These are phyloP conservation scores for Neoscytalidium dimidiatum DNA, from an alignment of 2,329 filamentous ascomycete genomes.

Conservation along the genomic window DNA sequence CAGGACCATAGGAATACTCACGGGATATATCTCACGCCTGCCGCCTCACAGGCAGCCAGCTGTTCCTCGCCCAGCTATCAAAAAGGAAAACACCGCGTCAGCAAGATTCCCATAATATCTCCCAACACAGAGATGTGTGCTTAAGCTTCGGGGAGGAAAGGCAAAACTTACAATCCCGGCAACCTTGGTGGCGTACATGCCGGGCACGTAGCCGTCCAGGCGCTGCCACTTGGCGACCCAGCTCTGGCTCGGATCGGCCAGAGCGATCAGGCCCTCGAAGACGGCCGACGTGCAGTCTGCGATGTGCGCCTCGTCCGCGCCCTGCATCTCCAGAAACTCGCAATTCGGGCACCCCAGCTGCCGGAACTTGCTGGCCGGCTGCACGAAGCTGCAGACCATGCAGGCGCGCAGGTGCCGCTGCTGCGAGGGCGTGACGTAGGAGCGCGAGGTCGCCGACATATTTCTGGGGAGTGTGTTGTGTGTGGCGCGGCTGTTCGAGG, in stretches of 20 bases:
- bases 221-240: slow-evolving; percentile 99
- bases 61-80: slow-evolving; percentile 58
- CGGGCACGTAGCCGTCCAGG: slow-evolving; percentile 81
- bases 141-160: neutral
- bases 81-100: neutral
- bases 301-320: slow-evolving; percentile 72
- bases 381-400: slow-evolving; percentile 97
- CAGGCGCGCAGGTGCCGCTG: slow-evolving; percentile 90
- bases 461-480: slow-evolving; percentile 25
- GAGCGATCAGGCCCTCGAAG: slow-evolving; percentile 87
- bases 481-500: neutral
- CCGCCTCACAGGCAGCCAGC: slow-evolving; percentile 57
- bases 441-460: neutral
- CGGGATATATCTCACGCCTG: slow-evolving; percentile 64
- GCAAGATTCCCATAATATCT: neutral
- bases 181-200: slow-evolving; percentile 94
- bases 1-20: no score
- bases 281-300: slow-evolving; percentile 94
- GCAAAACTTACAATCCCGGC: slow-evolving; percentile 65
- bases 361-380: slow-evolving; percentile 79
- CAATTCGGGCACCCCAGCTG: slow-evolving; percentile 93
- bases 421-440: slow-evolving; percentile 66
- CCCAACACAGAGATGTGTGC: no score
- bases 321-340: slow-evolving; percentile 84
- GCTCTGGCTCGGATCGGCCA: slow-evolving; percentile 78